phyloP scores from a whole-genome alignment of 2,329 filamentous ascomycete species.

The Aspergillus viridinutans region DNA sequence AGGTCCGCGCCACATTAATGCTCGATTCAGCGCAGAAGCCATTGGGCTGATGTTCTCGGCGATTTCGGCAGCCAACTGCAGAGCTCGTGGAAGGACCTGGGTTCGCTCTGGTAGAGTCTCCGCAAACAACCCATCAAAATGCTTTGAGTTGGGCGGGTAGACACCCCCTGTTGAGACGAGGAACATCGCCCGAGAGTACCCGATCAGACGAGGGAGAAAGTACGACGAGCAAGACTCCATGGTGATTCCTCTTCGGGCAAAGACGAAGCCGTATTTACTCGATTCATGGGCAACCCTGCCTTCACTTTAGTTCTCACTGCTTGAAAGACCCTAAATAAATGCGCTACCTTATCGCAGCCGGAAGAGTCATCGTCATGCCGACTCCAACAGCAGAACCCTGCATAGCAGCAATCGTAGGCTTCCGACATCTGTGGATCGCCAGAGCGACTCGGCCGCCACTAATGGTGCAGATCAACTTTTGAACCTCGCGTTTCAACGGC shows the following conservation, averaged over 20 bases:
- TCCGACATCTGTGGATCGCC: conserved; percentile 55
- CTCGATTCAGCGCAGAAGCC: conserved; percentile 63
- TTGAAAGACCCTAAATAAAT: not conserved
- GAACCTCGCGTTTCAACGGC: not conserved
- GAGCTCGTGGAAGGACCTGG: conserved; percentile 59
- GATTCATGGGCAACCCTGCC: conserved; percentile 49
- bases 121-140: conserved; percentile 57
- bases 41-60: conserved; percentile 63
- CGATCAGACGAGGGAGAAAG: conserved; percentile 68
- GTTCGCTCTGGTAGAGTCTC: conserved; percentile 57
- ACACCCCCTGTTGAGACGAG: conserved; percentile 60
- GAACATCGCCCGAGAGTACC: conserved; percentile 37
- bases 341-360: conserved; percentile 47
- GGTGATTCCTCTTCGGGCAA: conserved; percentile 63
- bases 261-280: conserved; percentile 71
- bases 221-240: conserved; percentile 70
- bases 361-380: conserved; percentile 57
- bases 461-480: conserved; percentile 36
- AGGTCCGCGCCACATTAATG: conserved; percentile 59
- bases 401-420: conserved; percentile 54
- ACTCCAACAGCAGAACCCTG: conserved; percentile 56
- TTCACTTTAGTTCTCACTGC: not conserved
- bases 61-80: conserved; percentile 64
- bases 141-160: conserved; percentile 48
- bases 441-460: conserved; percentile 36